Conservation (phyloP, 441 rosid genomes). For the Bruguiera hainesii region DNA sequence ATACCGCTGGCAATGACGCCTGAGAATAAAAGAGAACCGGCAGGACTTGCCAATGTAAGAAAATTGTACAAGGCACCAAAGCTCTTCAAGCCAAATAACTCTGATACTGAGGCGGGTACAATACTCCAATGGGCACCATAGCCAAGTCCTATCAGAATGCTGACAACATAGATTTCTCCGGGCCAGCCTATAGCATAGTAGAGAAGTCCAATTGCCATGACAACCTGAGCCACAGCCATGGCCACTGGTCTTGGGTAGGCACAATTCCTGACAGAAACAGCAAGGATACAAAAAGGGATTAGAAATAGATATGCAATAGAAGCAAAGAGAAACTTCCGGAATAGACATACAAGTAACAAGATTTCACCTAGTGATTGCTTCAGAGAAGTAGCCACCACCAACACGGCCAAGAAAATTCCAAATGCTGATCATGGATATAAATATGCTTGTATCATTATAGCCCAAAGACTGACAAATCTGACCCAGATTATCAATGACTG, state of each 20-base stretch:
- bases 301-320: slow-evolving; percentile 1
- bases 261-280: slow-evolving; percentile 42
- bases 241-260: slow-evolving; percentile 87
- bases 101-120: slow-evolving; percentile 84
- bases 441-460: slow-evolving; percentile 61
- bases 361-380: slow-evolving; percentile 60
- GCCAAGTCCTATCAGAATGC: slow-evolving; percentile 73
- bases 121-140: slow-evolving; percentile 95
- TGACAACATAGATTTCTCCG: slow-evolving; percentile 74
- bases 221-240: slow-evolving; percentile 68
- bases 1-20: slow-evolving; percentile 78
- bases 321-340: not conserved
- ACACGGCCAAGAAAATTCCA: slow-evolving; percentile 92
- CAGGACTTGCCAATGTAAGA: slow-evolving; percentile 75
- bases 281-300: slow-evolving; percentile 10
- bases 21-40: slow-evolving; percentile 82
- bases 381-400: slow-evolving; percentile 87
- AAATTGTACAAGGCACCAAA: slow-evolving; percentile 92
- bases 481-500: slow-evolving; percentile 88
- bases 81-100: slow-evolving; percentile 86
- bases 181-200: slow-evolving; percentile 83
- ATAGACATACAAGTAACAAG: slow-evolving; percentile 10
- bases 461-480: slow-evolving; percentile 88
- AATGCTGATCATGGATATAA: slow-evolving; percentile 83
- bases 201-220: slow-evolving; percentile 85